phyloP scores from a whole-genome alignment of 495 filamentous ascomycete species.

The Penicillium ucsense region DNA sequence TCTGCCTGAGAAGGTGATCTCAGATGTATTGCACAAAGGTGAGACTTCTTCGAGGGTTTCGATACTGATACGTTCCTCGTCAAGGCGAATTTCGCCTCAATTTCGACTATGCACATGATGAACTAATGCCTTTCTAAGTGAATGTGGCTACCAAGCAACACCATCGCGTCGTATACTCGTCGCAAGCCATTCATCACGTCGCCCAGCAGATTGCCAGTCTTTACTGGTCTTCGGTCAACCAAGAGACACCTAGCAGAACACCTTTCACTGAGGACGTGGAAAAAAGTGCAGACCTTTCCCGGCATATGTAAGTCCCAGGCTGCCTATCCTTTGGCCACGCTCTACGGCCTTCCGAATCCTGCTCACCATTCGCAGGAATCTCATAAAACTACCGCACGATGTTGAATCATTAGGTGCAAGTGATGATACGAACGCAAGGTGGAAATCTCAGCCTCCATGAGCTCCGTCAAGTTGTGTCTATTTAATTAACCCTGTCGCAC shows the following conservation, averaged over 20 bases:
- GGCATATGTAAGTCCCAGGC: slow-evolving; percentile 28
- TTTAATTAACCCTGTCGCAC: slow-evolving; percentile 21
- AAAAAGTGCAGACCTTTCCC: slow-evolving; percentile 37
- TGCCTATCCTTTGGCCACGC: no score
- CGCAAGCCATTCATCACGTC: slow-evolving; percentile 67
- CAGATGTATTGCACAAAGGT: slow-evolving; percentile 47
- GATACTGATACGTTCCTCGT: no score
- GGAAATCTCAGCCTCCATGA: slow-evolving; percentile 1
- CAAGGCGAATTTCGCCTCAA: no score
- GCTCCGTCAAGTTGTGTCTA: slow-evolving; percentile 14
- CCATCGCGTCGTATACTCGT: slow-evolving; percentile 58
- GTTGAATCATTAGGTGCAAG: slow-evolving; percentile 22
- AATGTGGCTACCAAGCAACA: slow-evolving; percentile 62
- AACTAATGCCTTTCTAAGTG: slow-evolving; percentile 27
- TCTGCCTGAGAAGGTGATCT: slow-evolving; percentile 43
- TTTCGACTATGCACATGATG: not conserved
- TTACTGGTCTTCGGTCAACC: slow-evolving; percentile 47
- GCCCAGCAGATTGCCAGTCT: slow-evolving; percentile 72
- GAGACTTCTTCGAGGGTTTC: not conserved
- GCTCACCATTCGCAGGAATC: slow-evolving; percentile 16
- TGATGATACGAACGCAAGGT: slow-evolving; percentile 28
- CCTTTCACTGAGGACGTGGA: slow-evolving; percentile 26
- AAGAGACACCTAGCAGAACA: slow-evolving; percentile 34
- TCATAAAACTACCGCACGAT: slow-evolving; percentile 25
- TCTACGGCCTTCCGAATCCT: not conserved